phyloP scores from a whole-genome alignment of 1,284 basidiomycete genomes.

The Pseudozyma flocculosa region DNA sequence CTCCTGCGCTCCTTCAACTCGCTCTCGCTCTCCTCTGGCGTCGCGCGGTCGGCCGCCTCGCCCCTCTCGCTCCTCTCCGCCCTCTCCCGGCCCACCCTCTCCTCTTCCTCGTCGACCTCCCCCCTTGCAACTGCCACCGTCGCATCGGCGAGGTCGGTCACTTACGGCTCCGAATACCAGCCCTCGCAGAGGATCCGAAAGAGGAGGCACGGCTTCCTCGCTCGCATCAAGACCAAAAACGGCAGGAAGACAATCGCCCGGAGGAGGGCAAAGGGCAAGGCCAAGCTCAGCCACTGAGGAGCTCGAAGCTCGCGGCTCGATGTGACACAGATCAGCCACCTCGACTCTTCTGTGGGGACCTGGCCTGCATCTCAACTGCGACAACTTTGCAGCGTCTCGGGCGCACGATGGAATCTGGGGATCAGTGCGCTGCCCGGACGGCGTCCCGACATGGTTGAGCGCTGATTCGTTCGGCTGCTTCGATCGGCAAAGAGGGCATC shows the following conservation, averaged over 20 bases:
- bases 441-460: too few relatives aligned
- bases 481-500: too few relatives aligned
- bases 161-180: conserved; percentile 75
- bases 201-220: conserved; percentile 81
- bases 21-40: neutral
- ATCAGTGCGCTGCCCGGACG: too few relatives aligned
- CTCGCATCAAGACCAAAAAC: conserved; percentile 66
- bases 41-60: conserved; percentile 1
- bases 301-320: too few relatives aligned
- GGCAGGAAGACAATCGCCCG: conserved; percentile 68
- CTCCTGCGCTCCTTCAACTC: too few relatives aligned
- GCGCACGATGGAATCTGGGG: too few relatives aligned
- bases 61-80: neutral
- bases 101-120: neutral
- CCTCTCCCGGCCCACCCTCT: conserved; percentile 1
- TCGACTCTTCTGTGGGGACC: too few relatives aligned
- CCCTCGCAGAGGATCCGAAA: conserved; percentile 84
- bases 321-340: too few relatives aligned
- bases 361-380: too few relatives aligned
- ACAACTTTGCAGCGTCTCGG: too few relatives aligned
- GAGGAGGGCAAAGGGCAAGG: conserved; percentile 33
- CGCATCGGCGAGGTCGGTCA: conserved; percentile 10
- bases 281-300: conserved; percentile 28
- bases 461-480: too few relatives aligned
- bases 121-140: neutral